Conservation (phyloP, 2,329 filamentous ascomycete species). For the Fusarium anthophilum region DNA sequence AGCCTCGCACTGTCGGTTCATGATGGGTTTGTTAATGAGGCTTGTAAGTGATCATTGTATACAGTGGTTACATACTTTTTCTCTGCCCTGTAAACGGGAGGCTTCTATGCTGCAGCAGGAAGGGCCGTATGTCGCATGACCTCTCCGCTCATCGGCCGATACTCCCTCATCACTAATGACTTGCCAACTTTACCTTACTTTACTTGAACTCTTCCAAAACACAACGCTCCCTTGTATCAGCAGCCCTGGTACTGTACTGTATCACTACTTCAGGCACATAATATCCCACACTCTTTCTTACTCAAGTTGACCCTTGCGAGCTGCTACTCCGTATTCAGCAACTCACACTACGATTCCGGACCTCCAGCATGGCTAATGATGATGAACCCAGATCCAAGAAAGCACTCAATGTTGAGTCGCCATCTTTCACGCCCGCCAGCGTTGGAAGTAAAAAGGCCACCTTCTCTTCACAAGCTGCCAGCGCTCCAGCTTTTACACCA, state of each 20-base stretch:
- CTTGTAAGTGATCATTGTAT: neutral
- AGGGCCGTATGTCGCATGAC: slow-evolving; percentile 13
- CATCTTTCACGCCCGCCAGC: slow-evolving; percentile 84
- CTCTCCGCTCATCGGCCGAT: slow-evolving; percentile 19
- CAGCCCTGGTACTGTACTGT: neutral
- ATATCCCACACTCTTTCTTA: neutral
- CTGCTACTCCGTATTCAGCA: neutral
- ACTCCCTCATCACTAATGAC: neutral
- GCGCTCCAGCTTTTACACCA: slow-evolving; percentile 85
- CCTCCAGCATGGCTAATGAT: slow-evolving; percentile 26
- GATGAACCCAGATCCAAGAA: slow-evolving; percentile 66
- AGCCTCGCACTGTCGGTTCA: neutral
- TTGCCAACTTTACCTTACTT: neutral
- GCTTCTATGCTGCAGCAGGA: slow-evolving; percentile 7
- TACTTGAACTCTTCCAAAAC: neutral
- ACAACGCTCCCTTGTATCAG: neutral
- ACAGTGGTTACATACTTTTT: neutral
- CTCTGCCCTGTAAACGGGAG: neutral
- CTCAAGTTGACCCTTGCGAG: neutral
- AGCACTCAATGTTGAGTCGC: slow-evolving; percentile 92
- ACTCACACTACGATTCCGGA: neutral
- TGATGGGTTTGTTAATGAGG: neutral
- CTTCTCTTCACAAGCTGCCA: slow-evolving; percentile 91
- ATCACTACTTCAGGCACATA: neutral
- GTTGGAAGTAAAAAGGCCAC: slow-evolving; percentile 72